Base-by-base conservation (phyloP, 2,329 filamentous ascomycete species). In the Magnaporthiopsis poae region DNA sequence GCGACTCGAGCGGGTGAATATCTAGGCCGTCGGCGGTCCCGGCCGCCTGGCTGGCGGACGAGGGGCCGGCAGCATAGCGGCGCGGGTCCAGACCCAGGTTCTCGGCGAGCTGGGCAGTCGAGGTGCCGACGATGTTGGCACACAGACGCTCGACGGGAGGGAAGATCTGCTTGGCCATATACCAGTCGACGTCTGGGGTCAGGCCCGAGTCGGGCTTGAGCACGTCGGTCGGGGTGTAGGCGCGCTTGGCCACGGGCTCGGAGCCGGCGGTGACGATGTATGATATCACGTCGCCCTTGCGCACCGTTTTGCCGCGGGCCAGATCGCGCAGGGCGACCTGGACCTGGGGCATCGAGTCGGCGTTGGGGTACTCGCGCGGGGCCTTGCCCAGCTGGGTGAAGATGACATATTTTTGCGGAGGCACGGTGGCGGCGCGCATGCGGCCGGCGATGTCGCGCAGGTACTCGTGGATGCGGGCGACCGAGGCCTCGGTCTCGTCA, bases 141-240 rank as follows among this genome's bases (percentile, higher is more conserved):
- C 95, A 99, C 29, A 99, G 88, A 83, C 95, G 91, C 80, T 99
- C 95, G 33, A 99, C 95, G 0, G 95, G 95, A 13, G 95, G 95
- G 78, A 99, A 92, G 68, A 99, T 97, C 77, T 99, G 95, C 81
- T 99, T 99, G 80, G 92, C 90, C 59, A 99, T 86, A 77, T 99
- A 99, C 86, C 93, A 98, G 75, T 99, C 95, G n/a, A 97, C 86
- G 74, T 99, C 95, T 2, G 93, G 91, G 67, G 89, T 84, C 8
- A 99, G 83, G 0, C 82, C 88, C 0, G 89, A 88, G 71, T 90
- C 90, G 21, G 86, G 74, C 74, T 95, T 96, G 68, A 91, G 80
- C 25, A 96, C 88, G 75, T 99, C 95, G 67, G 92, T 89, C 1
- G 91, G 89, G 5, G 90, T 88, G 75, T 91, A 94, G 3, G 95